phyloP scores from a whole-genome alignment of 768 basidiomycete species.

The Panaeolus cyanescens region DNA sequence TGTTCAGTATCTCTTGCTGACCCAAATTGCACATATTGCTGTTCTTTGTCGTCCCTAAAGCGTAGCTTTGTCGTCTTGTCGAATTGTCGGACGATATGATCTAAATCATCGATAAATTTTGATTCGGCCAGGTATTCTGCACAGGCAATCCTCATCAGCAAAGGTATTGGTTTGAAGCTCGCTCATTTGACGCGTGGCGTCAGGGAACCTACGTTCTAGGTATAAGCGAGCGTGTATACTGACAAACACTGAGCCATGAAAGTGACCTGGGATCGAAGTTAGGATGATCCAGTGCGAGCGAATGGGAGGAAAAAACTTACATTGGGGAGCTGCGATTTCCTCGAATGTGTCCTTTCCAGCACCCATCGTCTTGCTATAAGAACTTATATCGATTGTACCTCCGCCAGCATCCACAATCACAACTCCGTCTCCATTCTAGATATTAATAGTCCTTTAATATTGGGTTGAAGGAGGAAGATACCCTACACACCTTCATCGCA shows the following conservation, averaged over 20 bases:
- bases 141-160: neutral
- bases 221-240: slow-evolving; percentile 41
- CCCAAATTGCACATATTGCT: slow-evolving; percentile 20
- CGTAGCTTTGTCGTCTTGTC: slow-evolving; percentile 47
- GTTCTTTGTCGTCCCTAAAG: slow-evolving; percentile 35
- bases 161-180: neutral
- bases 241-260: slow-evolving; percentile 55
- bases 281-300: neutral
- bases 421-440: slow-evolving; percentile 44
- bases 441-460: neutral
- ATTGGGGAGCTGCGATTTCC: slow-evolving; percentile 50
- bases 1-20: slow-evolving; percentile 17
- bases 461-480: neutral
- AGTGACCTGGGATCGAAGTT: slow-evolving; percentile 35
- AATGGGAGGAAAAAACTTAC: slow-evolving; percentile 23
- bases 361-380: slow-evolving; percentile 41
- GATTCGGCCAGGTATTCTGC: slow-evolving; percentile 41
- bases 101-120: slow-evolving; percentile 38
- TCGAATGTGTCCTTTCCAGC: slow-evolving; percentile 34
- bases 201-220: slow-evolving; percentile 33
- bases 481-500: slow-evolving; percentile 23
- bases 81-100: slow-evolving; percentile 40
- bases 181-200: too few species aligned
- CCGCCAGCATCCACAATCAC: slow-evolving; percentile 63
- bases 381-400: slow-evolving; percentile 61